Conservation (phyloP, 2,329 filamentous ascomycete genomes). For the Penicillium janthinellum region DNA sequence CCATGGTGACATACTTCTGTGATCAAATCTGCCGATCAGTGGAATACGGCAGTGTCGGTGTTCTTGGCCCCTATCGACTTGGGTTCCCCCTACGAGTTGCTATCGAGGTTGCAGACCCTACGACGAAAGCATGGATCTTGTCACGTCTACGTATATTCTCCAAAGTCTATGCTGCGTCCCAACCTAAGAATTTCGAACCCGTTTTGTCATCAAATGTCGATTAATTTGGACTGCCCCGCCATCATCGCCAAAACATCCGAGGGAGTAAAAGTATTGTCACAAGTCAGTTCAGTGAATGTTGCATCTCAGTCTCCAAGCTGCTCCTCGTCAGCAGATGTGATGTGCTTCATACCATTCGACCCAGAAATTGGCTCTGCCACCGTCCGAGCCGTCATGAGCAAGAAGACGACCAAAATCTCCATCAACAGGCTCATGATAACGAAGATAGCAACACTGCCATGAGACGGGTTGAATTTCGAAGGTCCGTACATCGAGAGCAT, state of each 20-base stretch:
- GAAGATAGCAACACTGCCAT: slow-evolving; percentile 20
- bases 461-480: slow-evolving; percentile 18
- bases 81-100: slow-evolving; percentile 31
- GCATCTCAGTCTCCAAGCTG: slow-evolving; percentile 4
- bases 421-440: slow-evolving; percentile 30
- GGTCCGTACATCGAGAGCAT: slow-evolving; percentile 25
- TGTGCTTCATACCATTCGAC: background rate
- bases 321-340: slow-evolving; percentile 8
- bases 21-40: slow-evolving; percentile 36
- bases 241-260: background rate
- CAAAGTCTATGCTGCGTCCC: slow-evolving; percentile 27
- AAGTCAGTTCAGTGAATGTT: background rate
- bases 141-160: slow-evolving; percentile 27
- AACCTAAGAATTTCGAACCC: slow-evolving; percentile 21
- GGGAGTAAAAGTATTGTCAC: background rate
- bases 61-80: slow-evolving; percentile 31
- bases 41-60: slow-evolving; percentile 29
- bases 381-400: slow-evolving; percentile 24
- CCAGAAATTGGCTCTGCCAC: slow-evolving; percentile 26
- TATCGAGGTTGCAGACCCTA: slow-evolving; percentile 29
- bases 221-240: background rate
- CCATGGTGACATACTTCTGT: slow-evolving; percentile 27
- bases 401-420: slow-evolving; percentile 26
- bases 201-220: slow-evolving; percentile 5
- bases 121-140: slow-evolving; percentile 29